Evolutionary conservation across 2,329 filamentous ascomycete species (phyloP).

Genomic region (Orbilia ellipsospora): DNA sequence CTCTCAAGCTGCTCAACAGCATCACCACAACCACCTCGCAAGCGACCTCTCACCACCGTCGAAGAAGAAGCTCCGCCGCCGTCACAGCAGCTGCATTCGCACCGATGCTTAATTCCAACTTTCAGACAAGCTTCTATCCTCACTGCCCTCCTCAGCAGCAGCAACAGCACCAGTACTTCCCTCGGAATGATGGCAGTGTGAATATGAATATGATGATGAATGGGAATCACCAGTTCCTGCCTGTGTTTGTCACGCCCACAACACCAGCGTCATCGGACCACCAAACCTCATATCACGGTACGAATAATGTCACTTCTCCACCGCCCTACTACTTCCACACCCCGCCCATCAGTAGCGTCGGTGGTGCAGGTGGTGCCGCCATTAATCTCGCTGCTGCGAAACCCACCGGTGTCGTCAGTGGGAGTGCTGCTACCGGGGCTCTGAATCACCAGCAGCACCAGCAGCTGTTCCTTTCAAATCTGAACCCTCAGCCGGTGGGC

Average conservation of each 20-base stretch:
- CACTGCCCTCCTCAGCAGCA: constrained; percentile 38
- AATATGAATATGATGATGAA: constrained; percentile 11
- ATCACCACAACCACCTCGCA: constrained; percentile 48
- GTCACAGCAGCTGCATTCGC: constrained; percentile 35
- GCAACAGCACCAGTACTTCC: neutral
- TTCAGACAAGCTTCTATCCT: constrained; percentile 41
- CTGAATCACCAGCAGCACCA: constrained; percentile 32
- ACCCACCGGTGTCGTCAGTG: neutral
- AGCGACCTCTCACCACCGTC: constrained; percentile 26
- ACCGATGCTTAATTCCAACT: constrained; percentile 42
- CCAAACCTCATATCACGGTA: constrained; percentile 55
- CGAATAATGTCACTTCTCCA: constrained; percentile 44
- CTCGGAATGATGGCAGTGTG: constrained; percentile 14
- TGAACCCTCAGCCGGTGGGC: constrained; percentile 17
- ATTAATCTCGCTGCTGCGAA: constrained; percentile 4
- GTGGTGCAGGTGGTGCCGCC: constrained; percentile 50
- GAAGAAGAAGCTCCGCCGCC: constrained; percentile 42
- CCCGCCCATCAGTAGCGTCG: constrained; percentile 50
- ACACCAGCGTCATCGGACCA: constrained; percentile 56
- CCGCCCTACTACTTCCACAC: constrained; percentile 50
- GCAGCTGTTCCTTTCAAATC: constrained; percentile 24
- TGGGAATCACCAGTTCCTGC: constrained; percentile 45
- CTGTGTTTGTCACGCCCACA: constrained; percentile 55
- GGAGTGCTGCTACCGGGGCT: neutral
- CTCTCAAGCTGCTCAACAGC: constrained; percentile 54